Percentiles rank a stretch among this genome's conserved stretches.
These are phyloP conservation scores for Leccinum imitatum DNA, from an alignment of 768 basidiomycete genomes.

Conservation along the genomic window DNA sequence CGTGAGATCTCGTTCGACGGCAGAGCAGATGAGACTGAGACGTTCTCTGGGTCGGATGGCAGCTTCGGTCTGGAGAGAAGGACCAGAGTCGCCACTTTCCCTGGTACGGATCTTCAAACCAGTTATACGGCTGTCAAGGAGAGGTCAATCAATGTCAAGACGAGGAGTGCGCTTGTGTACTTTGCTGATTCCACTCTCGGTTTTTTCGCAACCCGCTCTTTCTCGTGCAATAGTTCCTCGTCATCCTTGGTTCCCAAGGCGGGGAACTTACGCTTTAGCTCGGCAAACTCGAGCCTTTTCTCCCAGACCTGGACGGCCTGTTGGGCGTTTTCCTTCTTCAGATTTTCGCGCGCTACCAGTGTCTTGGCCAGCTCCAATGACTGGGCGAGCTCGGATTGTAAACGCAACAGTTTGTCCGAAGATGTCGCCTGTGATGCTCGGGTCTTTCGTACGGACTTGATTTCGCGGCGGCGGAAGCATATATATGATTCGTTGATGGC, in stretches of 20 bases:
- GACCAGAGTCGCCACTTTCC: conserved; percentile 41
- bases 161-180: conserved; percentile 2
- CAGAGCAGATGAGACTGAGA: conserved; percentile 48
- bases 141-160: conserved; percentile 2
- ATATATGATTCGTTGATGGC: conserved; percentile 91
- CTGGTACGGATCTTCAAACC: conserved; percentile 54
- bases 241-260: conserved; percentile 60
- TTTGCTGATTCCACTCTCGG: conserved; percentile 37
- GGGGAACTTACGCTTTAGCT: conserved; percentile 78
- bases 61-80: conserved; percentile 43
- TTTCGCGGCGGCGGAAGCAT: conserved; percentile 94
- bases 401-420: conserved; percentile 82
- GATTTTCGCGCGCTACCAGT: conserved; percentile 67
- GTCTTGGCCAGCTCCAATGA: conserved; percentile 72
- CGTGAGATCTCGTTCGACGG: conserved; percentile 60
- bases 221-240: conserved; percentile 73
- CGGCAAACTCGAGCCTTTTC: conserved; percentile 67
- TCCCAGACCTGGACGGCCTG: conserved; percentile 74
- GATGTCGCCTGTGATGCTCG: conserved; percentile 87
- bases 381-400: conserved; percentile 72
- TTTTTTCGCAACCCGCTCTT: conserved; percentile 63
- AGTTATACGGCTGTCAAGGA: conserved; percentile 41
- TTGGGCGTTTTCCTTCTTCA: conserved; percentile 66
- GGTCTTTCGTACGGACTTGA: conserved; percentile 92
- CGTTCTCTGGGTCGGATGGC: conserved; percentile 68